Percentiles rank a stretch among this genome's conserved stretches.
These are phyloP conservation scores for Suillus ampliporus DNA, from an alignment of 768 basidiomycete genomes.

Conservation along the genomic window DNA sequence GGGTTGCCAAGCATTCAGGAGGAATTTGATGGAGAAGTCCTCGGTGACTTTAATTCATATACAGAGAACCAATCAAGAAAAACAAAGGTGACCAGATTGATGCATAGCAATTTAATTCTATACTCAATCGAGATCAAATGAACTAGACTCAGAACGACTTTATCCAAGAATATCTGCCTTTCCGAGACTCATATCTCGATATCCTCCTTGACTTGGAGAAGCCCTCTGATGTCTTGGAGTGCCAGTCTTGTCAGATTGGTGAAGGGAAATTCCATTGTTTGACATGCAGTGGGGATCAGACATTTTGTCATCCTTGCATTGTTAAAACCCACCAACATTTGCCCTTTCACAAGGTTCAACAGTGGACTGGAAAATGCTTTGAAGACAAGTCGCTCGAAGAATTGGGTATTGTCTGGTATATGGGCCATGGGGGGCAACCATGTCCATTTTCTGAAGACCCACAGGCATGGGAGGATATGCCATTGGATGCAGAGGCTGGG, in stretches of 20 bases:
- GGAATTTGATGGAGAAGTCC: conserved; percentile 1
- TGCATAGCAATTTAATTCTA: not conserved
- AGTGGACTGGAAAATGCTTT: conserved; percentile 28
- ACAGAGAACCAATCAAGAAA: not conserved
- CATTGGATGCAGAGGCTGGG: no score
- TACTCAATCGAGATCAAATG: not conserved
- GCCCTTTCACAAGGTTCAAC: conserved; percentile 25
- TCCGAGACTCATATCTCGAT: not conserved
- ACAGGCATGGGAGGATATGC: not conserved
- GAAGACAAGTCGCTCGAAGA: conserved; percentile 21
- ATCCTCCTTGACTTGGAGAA: conserved; percentile 5
- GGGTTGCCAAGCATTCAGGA: not conserved
- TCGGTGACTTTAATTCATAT: not conserved
- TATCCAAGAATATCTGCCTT: conserved; percentile 2
- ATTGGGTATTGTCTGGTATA: conserved; percentile 22
- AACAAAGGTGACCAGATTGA: not conserved
- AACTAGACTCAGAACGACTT: conserved; percentile 16
- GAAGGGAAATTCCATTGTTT: conserved; percentile 4
- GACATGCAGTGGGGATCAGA: conserved; percentile 7
- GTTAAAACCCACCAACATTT: not conserved
- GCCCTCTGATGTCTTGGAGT: not conserved
- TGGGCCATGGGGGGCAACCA: conserved; percentile 26
- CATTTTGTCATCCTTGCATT: conserved; percentile 1
- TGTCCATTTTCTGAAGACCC: conserved; percentile 19
- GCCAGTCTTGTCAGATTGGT: not conserved